A percentile compares a stretch with the other conserved stretches of the same genome.
These are phyloP conservation scores for Fusarium succisae DNA, from an alignment of 2,329 filamentous ascomycete species.

Conservation along the genomic window DNA sequence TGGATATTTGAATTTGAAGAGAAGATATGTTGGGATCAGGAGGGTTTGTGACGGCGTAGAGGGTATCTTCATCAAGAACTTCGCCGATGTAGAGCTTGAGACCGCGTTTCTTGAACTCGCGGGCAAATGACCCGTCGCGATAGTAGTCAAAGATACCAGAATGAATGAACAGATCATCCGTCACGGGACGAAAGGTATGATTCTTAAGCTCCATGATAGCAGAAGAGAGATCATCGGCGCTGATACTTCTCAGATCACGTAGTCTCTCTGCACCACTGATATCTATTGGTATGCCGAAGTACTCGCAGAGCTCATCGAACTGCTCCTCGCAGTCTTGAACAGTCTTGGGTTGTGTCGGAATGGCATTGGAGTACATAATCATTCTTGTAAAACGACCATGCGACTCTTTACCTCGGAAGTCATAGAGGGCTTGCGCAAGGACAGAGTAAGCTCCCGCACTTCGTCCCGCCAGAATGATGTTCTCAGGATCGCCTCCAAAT, in stretches of 20 bases:
- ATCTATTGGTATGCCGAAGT: neutral
- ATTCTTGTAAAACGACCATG: neutral
- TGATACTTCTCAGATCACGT: neutral
- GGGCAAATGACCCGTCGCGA: neutral
- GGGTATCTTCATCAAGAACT: neutral
- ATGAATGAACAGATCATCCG: neutral
- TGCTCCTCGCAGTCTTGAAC: conserved; percentile 4
- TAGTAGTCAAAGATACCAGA: conserved; percentile 10
- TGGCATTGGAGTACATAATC: conserved; percentile 21
- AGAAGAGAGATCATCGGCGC: neutral
- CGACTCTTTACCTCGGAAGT: neutral
- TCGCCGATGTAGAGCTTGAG: conserved; percentile 1
- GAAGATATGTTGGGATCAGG: neutral
- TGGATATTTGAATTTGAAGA: neutral
- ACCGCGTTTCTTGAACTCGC: neutral
- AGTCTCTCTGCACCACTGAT: neutral
- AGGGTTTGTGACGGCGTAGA: conserved; percentile 10
- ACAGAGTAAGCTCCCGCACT: conserved; percentile 8
- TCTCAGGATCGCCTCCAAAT: neutral
- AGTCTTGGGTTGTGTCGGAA: conserved; percentile 4
- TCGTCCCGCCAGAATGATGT: neutral
- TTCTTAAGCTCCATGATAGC: neutral
- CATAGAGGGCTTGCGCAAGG: neutral
- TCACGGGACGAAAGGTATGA: neutral
- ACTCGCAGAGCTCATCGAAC: conserved; percentile 8